Base-by-base conservation (phyloP, 108 stramenopile genomes). In the Licmophora abbreviata region DNA sequence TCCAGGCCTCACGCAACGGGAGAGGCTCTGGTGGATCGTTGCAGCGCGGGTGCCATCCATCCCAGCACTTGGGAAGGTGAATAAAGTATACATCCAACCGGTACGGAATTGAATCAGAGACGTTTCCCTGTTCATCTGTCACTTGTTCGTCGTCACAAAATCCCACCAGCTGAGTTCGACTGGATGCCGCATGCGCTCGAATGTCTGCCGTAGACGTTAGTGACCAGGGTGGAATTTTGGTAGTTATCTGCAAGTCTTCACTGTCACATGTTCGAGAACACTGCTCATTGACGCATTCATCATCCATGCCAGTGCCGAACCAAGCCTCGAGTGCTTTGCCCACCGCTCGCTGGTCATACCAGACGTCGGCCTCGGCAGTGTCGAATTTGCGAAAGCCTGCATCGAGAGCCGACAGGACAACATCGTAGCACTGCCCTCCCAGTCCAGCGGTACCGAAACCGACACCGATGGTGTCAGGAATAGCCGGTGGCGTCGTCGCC, bases 161-260 rank as follows among this genome's bases (percentile, higher is more conserved):
- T 36, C 74, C 74, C 0, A 76, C 35, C 34, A 76, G 40, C 37
- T 66, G 64, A 7, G 46, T 4, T 48, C 74, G 56, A 47, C 62
- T 64, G 4, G 30, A 36, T 1, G 59, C 47, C 1, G 74, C 74
- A 31, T 66, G 53, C 3, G 43, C 10, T 28, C 74, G 61, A 48
- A 76, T 76, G 47, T 76, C 56, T 2, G 51, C 32, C n/a, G 47
- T 15, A 33, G 29, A 40, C 4, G 74, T 76, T 37, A 76, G 48
- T 22, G 37, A 50, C 74, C 74, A 76, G 1, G 74, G 74, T 33
- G 74, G 74, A 27, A 76, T 76, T 35, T 76, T 76, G 36, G 74
- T 76, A n/a, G 64, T 57, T 7, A 76, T 59, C 12, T 44, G 51
- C 18, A 68, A 51, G 2, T 66, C 29, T 54, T 58, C 34, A 24